Base-by-base conservation (phyloP, 345 rosid species). In the Lepidium sativum region DNA sequence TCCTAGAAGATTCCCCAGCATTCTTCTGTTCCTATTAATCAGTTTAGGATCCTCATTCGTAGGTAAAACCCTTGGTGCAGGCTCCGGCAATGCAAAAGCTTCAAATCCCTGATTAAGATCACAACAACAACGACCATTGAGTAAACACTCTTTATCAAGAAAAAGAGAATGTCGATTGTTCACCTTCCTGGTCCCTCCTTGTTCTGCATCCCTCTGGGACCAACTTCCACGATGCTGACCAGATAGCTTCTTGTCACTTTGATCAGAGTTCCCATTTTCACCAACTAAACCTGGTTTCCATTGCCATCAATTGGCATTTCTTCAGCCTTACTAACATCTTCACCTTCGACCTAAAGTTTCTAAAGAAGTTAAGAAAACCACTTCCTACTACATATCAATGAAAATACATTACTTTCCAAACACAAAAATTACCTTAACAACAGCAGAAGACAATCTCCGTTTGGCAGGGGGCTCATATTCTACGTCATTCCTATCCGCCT, bases 1-100 rank as follows among this genome's bases (percentile, higher is more conserved):
- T 35, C 99, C 99, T 65, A 86, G 76, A 72, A 94, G 97, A 75
- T 86, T 96, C 40, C 96, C 99, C 44, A 94, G 67, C 95, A 94
- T 94, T 76, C 99, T 84, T 78, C 81, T 94, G 79, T 94, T 94
- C 78, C 99, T 83, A 70, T 77, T 88, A 69, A 90, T 87, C 78
- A 90, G 71, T 32, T 82, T 90, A 41, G 96, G 99, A 82, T 94
- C 99, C 77, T 94, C 96, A 68, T 90, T 67, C 83, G 85, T 90
- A 0, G 95, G 99, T 45, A 94, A 73, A 65, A 82, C 81, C 83
- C 99, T 83, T 8, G 99, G 97, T 53, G 84, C 70, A 75, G 82
- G 95, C 75, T 88, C 95, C 25, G 74, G 55, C 15, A 79, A 54
- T 2, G 75, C 84, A 29, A 66, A 2, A 59, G 55, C 65, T 20